Evolutionary conservation across 2,329 filamentous ascomycete genomes (phyloP).

Genomic region (Trichoderma cornu-damae): DNA sequence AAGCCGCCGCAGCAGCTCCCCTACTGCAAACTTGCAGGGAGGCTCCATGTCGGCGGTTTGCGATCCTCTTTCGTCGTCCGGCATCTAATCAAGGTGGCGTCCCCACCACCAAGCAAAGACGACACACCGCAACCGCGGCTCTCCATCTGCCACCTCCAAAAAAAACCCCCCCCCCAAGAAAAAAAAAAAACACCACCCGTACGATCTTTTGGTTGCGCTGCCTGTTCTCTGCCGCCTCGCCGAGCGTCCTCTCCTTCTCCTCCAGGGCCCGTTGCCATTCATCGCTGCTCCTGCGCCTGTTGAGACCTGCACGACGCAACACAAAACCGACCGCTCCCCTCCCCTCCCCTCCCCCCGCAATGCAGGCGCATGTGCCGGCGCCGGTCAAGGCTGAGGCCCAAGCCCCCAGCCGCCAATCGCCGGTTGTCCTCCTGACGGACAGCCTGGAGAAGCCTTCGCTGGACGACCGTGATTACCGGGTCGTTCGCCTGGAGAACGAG

Average conservation of each 20-base stretch:
- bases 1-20: neutral
- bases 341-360: slow-evolving; percentile 13
- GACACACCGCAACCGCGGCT: slow-evolving; percentile 15
- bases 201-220: neutral
- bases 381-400: slow-evolving; percentile 16
- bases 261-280: neutral
- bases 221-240: neutral
- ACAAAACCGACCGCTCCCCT: neutral
- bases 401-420: slow-evolving; percentile 25
- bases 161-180: neutral
- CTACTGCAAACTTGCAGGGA: neutral
- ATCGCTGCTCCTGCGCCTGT: neutral
- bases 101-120: neutral
- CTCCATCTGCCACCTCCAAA: slow-evolving; percentile 14
- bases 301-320: neutral
- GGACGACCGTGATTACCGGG: slow-evolving; percentile 81
- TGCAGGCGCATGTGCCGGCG: slow-evolving; percentile 13
- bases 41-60: neutral
- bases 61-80: slow-evolving; percentile 1
- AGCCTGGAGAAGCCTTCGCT: slow-evolving; percentile 74
- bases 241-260: slow-evolving; percentile 7
- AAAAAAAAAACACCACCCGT: too few relatives aligned
- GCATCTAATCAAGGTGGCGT: slow-evolving; percentile 14
- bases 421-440: slow-evolving; percentile 54
- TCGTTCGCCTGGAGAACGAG: slow-evolving; percentile 78